Percentiles rank a stretch among this genome's conserved stretches.
Evolutionary conservation across 2,329 filamentous ascomycete species (phyloP).

Genomic region (Fusarium sp.): DNA sequence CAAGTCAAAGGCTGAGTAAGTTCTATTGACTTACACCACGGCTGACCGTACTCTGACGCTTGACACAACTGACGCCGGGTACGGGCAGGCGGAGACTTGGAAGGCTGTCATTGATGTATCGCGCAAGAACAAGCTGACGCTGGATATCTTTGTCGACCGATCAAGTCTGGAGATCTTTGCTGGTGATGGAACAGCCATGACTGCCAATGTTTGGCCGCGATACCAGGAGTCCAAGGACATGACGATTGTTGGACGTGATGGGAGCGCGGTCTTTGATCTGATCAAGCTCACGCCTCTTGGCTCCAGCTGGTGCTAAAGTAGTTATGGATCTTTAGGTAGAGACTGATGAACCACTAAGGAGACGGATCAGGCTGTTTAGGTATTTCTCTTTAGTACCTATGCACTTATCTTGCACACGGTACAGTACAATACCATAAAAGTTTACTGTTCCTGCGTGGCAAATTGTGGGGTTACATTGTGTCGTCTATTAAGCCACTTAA

Average conservation of each 20-base stretch:
- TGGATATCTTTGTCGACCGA: slow-evolving; percentile 48
- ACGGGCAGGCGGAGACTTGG: slow-evolving; percentile 46
- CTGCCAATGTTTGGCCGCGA: slow-evolving; percentile 42
- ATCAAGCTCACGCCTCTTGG: slow-evolving; percentile 30
- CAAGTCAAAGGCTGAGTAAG: slow-evolving; percentile 40
- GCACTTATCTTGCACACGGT: background rate
- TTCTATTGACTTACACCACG: slow-evolving; percentile 38
- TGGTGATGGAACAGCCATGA: slow-evolving; percentile 46
- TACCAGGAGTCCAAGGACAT: slow-evolving; percentile 46
- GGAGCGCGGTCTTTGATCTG: slow-evolving; percentile 13
- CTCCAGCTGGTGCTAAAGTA: slow-evolving; percentile 33
- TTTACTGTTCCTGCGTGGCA: background rate
- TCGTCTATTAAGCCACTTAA: background rate
- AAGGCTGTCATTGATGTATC: slow-evolving; percentile 34
- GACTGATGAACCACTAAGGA: background rate
- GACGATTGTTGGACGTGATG: slow-evolving; percentile 16
- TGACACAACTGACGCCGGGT: slow-evolving; percentile 48
- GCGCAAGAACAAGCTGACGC: slow-evolving; percentile 33
- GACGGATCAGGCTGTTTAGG: background rate
- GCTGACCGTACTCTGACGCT: slow-evolving; percentile 40
- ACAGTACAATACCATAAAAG: background rate
- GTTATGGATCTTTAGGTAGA: background rate
- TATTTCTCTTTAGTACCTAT: background rate
- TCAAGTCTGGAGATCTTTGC: slow-evolving; percentile 47
- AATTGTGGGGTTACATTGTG: background rate